Evolutionary conservation across 2,329 filamentous ascomycete species (phyloP).

Genomic region (Verticillium nonalfalfae): DNA sequence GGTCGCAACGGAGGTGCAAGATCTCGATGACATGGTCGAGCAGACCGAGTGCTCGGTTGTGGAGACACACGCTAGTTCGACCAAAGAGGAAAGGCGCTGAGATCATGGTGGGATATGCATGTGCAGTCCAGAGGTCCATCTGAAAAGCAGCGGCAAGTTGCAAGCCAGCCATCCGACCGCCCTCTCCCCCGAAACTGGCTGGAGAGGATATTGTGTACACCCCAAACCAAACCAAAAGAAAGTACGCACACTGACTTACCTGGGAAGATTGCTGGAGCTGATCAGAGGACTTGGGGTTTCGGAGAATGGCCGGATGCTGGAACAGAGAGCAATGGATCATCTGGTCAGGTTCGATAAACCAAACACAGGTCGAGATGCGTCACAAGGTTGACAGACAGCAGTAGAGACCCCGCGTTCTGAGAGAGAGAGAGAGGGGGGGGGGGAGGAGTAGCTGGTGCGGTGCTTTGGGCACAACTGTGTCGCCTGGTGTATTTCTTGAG

Average conservation of each 20-base stretch:
- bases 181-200: neutral
- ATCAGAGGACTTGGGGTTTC: neutral
- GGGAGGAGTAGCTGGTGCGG: neutral
- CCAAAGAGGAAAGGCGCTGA: slow-evolving; percentile 10
- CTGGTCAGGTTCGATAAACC: neutral
- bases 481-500: neutral
- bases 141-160: neutral
- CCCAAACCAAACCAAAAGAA: neutral
- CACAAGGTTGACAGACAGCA: neutral
- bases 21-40: slow-evolving; percentile 13
- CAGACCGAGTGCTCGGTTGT: slow-evolving; percentile 13
- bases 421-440: neutral
- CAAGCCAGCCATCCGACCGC: neutral
- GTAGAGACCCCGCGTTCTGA: neutral
- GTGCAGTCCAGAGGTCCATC: slow-evolving; percentile 3
- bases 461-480: neutral
- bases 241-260: neutral
- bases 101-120: slow-evolving; percentile 8
- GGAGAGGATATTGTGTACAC: neutral
- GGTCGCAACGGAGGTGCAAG: slow-evolving; percentile 5
- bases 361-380: too few relatives aligned
- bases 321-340: neutral
- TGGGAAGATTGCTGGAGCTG: neutral
- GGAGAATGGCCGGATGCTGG: neutral
- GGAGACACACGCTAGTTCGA: slow-evolving; percentile 10